Percentiles rank a stretch among this genome's conserved stretches.
These are phyloP conservation scores for Cladorrhinum samala DNA, from an alignment of 495 filamentous ascomycete species.

Conservation along the genomic window DNA sequence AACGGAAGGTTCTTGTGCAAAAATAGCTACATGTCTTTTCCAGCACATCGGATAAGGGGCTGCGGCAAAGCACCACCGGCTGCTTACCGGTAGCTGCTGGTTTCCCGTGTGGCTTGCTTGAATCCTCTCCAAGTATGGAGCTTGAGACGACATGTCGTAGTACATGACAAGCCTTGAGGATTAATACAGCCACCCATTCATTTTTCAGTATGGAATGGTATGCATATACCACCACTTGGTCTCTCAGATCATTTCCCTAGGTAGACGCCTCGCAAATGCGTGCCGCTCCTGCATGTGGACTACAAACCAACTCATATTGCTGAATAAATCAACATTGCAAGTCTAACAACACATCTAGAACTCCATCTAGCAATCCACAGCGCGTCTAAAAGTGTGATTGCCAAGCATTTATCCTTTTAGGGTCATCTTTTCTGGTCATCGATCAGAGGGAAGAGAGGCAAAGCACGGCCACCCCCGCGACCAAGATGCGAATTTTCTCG, in stretches of 20 bases:
- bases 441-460: not conserved
- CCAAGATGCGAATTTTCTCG: not conserved
- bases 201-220: too few relatives aligned
- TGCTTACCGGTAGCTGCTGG: not conserved
- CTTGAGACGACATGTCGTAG: not conserved
- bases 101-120: not conserved
- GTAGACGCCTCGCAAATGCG: too few relatives aligned
- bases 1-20: not conserved
- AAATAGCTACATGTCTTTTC: not conserved
- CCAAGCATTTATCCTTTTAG: too few relatives aligned
- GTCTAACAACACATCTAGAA: too few relatives aligned
- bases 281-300: too few relatives aligned
- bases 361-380: not conserved
- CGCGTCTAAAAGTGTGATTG: not conserved
- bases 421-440: not conserved
- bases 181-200: not conserved
- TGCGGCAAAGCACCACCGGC: not conserved
- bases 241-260: too few relatives aligned
- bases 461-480: not conserved
- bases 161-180: not conserved
- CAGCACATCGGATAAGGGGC: not conserved
- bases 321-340: too few relatives aligned
- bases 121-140: not conserved
- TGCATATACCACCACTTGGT: too few relatives aligned
- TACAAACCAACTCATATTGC: too few relatives aligned